A percentile compares a stretch with the other conserved stretches of the same genome.
phyloP scores from a whole-genome alignment of 2,329 filamentous ascomycete species.

The Cephalotrichum gorgonifer region DNA sequence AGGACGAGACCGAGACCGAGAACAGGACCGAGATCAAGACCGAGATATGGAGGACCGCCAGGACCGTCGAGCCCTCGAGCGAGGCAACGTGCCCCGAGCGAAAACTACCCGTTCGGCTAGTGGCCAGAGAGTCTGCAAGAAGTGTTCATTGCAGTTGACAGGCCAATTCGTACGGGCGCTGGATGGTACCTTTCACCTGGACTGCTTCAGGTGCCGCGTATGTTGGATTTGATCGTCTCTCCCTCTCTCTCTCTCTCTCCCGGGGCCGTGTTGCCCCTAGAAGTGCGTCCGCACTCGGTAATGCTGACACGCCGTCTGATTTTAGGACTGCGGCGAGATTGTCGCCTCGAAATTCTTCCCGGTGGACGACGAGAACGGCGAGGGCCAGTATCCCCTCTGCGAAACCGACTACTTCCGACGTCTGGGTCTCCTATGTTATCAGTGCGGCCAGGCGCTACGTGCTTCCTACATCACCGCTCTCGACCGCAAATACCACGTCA shows the following conservation, averaged over 20 bases:
- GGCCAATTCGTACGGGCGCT: conserved; percentile 94
- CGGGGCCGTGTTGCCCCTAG: conserved; percentile 9
- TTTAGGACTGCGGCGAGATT: conserved; percentile 88
- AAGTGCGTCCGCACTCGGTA: neutral
- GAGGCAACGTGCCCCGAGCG: conserved; percentile 39
- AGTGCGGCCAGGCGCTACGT: conserved; percentile 84
- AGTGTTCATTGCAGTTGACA: conserved; percentile 77
- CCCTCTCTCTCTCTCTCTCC: conserved; percentile 3
- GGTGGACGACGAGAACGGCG: conserved; percentile 78
- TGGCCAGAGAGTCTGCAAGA: conserved; percentile 64
- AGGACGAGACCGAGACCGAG: conserved; percentile 6
- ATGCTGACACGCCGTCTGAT: neutral
- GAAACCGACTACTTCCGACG: conserved; percentile 96
- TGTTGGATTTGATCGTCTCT: conserved; percentile 28
- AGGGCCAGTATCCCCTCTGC: conserved; percentile 85
- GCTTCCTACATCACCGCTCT: conserved; percentile 97
- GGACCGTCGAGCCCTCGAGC: conserved; percentile 39
- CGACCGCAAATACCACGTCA: conserved; percentile 96
- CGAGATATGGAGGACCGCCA: conserved; percentile 17
- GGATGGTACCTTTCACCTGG: conserved; percentile 88
- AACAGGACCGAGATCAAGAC: conserved; percentile 9
- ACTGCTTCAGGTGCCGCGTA: conserved; percentile 97
- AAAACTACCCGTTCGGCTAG: conserved; percentile 43
- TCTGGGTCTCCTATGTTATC: conserved; percentile 80
- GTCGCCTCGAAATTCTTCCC: conserved; percentile 99